phyloP scores from a whole-genome alignment of 2,329 filamentous ascomycete genomes.

The Sporothrix brunneoviolacea region DNA sequence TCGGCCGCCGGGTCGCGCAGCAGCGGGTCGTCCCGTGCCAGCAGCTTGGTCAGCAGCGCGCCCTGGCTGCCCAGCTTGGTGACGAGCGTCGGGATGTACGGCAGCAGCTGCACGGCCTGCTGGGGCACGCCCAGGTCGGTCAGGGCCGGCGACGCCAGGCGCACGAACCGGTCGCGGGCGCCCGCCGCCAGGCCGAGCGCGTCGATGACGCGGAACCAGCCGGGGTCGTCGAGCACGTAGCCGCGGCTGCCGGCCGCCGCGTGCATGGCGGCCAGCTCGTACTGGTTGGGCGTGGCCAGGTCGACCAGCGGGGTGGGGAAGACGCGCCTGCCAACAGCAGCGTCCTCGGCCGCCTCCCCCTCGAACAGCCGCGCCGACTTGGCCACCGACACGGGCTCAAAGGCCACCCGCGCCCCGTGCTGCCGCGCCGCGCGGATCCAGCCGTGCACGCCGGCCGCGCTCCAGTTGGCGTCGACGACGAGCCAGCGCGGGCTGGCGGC shows the following conservation, averaged over 20 bases:
- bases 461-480: constrained; percentile 86
- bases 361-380: constrained; percentile 69
- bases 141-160: constrained; percentile 58
- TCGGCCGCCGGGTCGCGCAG: constrained; percentile 56
- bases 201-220: constrained; percentile 79
- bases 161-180: constrained; percentile 64
- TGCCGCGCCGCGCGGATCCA: constrained; percentile 60
- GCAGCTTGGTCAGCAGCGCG: constrained; percentile 66
- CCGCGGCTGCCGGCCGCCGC: constrained; percentile 57
- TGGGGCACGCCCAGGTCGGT: constrained; percentile 79
- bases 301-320: constrained; percentile 61
- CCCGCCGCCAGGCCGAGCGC: constrained; percentile 61
- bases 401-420: constrained; percentile 57
- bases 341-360: not conserved
- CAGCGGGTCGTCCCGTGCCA: constrained; percentile 60
- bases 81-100: constrained; percentile 77
- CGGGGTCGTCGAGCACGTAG: constrained; percentile 54
- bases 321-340: constrained; percentile 18
- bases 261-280: constrained; percentile 78
- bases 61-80: constrained; percentile 76
- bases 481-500: constrained; percentile 63
- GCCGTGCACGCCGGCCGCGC: constrained; percentile 52
- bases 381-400: constrained; percentile 80
- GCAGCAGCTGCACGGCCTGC: constrained; percentile 75
- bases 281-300: constrained; percentile 73